A percentile compares a stretch with the other conserved stretches of the same genome.
Evolutionary conservation across 345 rosid species (phyloP).

Genomic region (Erucastrum elatum): DNA sequence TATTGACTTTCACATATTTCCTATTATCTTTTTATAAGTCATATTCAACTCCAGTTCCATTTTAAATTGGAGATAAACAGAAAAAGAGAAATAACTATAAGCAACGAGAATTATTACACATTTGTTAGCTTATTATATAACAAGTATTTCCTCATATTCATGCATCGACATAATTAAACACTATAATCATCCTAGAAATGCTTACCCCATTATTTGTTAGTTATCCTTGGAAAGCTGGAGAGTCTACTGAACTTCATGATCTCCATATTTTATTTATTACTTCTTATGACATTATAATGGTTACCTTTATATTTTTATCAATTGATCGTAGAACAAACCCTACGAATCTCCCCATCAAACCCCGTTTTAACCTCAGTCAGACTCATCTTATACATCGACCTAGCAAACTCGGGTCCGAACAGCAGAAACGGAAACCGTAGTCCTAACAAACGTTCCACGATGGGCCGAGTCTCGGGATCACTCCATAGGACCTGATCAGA

Average conservation of each 20-base stretch:
- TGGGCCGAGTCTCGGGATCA: conserved; percentile 38
- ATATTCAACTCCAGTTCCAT: background rate
- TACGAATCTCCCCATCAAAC: conserved; percentile 46
- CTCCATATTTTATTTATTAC: conserved; percentile 4
- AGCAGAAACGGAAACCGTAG: background rate
- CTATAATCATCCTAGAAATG: background rate
- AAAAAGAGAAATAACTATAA: background rate
- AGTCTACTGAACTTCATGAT: background rate
- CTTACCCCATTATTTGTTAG: background rate
- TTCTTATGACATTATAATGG: background rate
- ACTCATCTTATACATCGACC: conserved; percentile 52
- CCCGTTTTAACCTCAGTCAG: conserved; percentile 46
- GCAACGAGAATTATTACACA: background rate
- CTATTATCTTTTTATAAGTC: background rate
- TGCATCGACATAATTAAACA: background rate
- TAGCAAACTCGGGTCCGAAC: conserved; percentile 36
- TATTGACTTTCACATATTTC: conserved; percentile 9
- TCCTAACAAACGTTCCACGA: conserved; percentile 45
- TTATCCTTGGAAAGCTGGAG: background rate
- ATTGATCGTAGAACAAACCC: conserved; percentile 42
- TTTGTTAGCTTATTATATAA: too few relatives aligned
- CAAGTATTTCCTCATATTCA: background rate
- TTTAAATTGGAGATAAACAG: background rate
- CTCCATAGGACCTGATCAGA: conserved; percentile 60
- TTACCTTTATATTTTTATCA: conserved; percentile 7